Evolutionary conservation across 1,284 basidiomycete genomes (phyloP).

Genomic region (Trichosporon asahii): DNA sequence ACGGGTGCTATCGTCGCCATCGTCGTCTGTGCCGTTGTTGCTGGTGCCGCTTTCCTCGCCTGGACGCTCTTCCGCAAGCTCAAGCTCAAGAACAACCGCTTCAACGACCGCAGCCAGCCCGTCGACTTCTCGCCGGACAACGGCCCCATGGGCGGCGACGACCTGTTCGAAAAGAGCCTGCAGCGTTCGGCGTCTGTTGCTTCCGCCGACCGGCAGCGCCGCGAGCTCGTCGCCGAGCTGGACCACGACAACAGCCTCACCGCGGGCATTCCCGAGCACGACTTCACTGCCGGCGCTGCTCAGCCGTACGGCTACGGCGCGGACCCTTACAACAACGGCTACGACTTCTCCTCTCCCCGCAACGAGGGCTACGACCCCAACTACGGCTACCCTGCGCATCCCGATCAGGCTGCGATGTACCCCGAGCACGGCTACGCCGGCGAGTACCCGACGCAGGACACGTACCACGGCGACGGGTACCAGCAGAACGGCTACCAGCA

Average conservation of each 20-base stretch:
- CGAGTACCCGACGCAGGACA: constrained; percentile 36
- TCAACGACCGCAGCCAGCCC: constrained; percentile 63
- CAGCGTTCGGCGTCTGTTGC: constrained; percentile 37
- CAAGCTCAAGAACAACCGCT: constrained; percentile 76
- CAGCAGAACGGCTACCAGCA: constrained; percentile 14
- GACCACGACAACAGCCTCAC: constrained; percentile 36
- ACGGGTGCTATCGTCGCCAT: constrained; percentile 66
- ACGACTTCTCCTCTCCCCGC: constrained; percentile 20
- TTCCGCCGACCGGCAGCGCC: constrained; percentile 43
- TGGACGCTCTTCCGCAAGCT: constrained; percentile 89
- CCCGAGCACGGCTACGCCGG: constrained; percentile 15
- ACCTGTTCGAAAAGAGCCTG: constrained; percentile 44
- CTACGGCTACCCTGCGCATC: constrained; percentile 16
- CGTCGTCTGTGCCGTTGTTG: constrained; percentile 64
- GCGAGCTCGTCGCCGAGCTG: constrained; percentile 42
- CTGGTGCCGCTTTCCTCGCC: constrained; percentile 66
- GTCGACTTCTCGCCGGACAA: constrained; percentile 69
- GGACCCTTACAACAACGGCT: constrained; percentile 22
- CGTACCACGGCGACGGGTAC: constrained; percentile 29
- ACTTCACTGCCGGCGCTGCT: constrained; percentile 68
- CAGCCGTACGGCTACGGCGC: constrained; percentile 24
- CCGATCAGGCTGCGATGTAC: constrained; percentile 22
- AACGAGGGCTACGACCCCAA: constrained; percentile 19
- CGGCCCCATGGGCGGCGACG: constrained; percentile 57
- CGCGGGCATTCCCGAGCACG: constrained; percentile 57